phyloP scores from a whole-genome alignment of 2,329 filamentous ascomycete genomes.

The Aspergillus sp. region DNA sequence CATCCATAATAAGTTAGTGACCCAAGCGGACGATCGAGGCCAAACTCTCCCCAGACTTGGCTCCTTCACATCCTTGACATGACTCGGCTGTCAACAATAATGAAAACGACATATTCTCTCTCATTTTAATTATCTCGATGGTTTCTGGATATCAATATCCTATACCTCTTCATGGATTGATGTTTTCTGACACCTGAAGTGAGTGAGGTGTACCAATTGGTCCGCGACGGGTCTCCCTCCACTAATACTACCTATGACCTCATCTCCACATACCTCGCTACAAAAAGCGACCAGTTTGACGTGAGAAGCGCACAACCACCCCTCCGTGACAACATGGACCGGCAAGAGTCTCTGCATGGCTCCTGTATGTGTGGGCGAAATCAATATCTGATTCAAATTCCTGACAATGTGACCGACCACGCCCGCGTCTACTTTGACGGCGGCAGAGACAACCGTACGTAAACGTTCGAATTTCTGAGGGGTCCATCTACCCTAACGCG shows the following conservation, averaged over 20 bases:
- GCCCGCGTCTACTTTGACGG: slow-evolving; percentile 76
- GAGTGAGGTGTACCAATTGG: neutral
- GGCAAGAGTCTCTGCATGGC: slow-evolving; percentile 62
- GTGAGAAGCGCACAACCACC: neutral
- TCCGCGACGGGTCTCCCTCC: neutral
- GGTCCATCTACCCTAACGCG: neutral
- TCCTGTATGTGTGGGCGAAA: slow-evolving; percentile 85
- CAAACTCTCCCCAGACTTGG: neutral
- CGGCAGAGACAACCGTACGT: slow-evolving; percentile 69
- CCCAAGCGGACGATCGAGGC: neutral
- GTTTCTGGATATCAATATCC: neutral
- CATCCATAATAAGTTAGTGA: neutral
- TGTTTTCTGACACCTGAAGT: neutral
- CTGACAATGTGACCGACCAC: slow-evolving; percentile 55
- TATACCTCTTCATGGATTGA: neutral
- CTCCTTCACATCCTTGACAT: slow-evolving; percentile 15
- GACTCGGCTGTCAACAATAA: neutral
- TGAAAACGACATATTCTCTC: neutral
- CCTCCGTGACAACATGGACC: slow-evolving; percentile 13
- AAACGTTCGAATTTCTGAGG: neutral
- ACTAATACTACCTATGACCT: slow-evolving; percentile 2
- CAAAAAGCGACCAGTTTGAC: neutral
- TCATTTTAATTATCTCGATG: neutral
- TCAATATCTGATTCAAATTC: slow-evolving; percentile 73
- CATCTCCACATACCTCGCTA: neutral